Evolutionary conservation across 1,284 basidiomycete genomes (phyloP), one percentile per base, ranked within the genome.

Genomic region (Golubevia pallescens): DNA sequence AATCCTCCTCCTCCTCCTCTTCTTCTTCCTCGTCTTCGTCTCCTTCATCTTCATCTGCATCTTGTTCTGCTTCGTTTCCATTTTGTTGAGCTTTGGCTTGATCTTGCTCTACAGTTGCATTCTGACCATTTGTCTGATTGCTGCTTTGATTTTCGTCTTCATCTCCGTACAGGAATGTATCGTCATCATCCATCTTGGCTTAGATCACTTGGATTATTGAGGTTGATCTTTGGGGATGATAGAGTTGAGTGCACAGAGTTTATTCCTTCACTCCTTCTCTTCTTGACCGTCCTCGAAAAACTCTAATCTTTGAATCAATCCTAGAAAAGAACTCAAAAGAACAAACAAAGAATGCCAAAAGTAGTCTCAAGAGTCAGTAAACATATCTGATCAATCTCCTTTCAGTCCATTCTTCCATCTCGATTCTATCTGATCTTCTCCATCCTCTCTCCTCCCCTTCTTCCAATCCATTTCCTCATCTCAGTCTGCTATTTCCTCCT

Each of bases 1-100:
- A 78, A 34, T 83, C 78, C 2, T 70, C 70, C 38, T 77, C 75
- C 28, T 76, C 75, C 1, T 75, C 73, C 0, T 67, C 74, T 2
- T 75, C 75, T 1, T 73, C 75, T n/a, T 68, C 75, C 2, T 73
- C 70, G 0, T 69, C 65, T 0, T 69, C 76, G 0, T 77, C 72
- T 0, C 68, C 72, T 1, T 73, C 66, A 1, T 61, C 68, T 1
- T 70, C 75, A 3, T 65, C 70, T 2, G 59, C 57, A 0, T 61
- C 66, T 6, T 66, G 55, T 4, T 61, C 42, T 62, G 23, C 42
- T 10, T 20, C 42, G 16, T 55, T 42, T 16, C 55, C 53, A 5
- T 19, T 28, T 32, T 34, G 38, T 34, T 16, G 62, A 2, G 55
- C 57, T 21, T 16, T 23, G 42, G 16, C 20, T 8, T 56, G 58